Evolutionary conservation across 1,284 basidiomycete species (phyloP), one percentile per base, ranked within the genome.

Genomic region (Heterobasidion occidentale): DNA sequence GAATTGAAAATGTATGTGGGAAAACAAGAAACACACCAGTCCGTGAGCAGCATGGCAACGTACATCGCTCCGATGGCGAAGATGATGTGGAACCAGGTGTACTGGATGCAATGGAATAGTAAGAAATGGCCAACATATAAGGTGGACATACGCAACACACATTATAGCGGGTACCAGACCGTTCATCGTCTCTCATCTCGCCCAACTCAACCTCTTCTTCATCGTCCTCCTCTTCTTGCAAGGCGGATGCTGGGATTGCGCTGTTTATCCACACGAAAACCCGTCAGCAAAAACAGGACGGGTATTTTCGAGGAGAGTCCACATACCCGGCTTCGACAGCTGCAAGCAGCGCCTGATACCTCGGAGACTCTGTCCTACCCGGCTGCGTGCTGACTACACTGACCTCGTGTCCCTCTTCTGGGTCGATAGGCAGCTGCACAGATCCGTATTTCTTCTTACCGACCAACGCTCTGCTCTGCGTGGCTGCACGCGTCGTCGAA

Each of bases 11-110:
- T 36, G 51, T 20, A 57, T 33, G 52, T 36, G 34, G 36, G 46
- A 47, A 52, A 56, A 57, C 53, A 34, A 78, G 14, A 42, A 27
- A 46, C 51, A 61, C 71, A 93, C 96, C 97, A 99, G 71, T 99
- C 96, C 1, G 97, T 99, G 59, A 99, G 74, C n/a, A 99, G 78
- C 83, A 98, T 97, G 1, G 92, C 94, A 44, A 98, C 94, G 72
- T 99, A 99, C 94, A 98, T 98, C 15, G 93, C 81, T 17, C 88
- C 97, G 62, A 98, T 90, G 51, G 90, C 87, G 70, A 99, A 99
- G 67, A 99, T 98, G 69, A 97, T 75, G 71, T 99, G 96, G 86
- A 99, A 99, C 90, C 94, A 98, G 15, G 93, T 86, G 70, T 99
- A 98, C 92, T 94, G 62, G 53, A 34, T 34, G 50, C 52, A 51